phyloP scores from a whole-genome alignment of 768 basidiomycete species.

The Auriscalpium vulgare region DNA sequence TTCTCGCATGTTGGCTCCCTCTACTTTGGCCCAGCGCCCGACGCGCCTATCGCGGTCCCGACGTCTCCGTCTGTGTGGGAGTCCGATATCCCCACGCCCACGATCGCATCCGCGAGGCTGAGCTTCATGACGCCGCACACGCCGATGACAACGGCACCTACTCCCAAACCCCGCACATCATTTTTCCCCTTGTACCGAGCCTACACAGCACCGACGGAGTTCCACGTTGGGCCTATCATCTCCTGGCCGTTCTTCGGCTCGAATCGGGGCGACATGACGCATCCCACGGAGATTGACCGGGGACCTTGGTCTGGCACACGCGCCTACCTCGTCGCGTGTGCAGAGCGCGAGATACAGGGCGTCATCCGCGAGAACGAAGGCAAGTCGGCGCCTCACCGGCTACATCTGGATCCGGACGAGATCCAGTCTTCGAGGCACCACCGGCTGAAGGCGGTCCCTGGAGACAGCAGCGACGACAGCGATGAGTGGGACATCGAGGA shows the following conservation, averaged over 20 bases:
- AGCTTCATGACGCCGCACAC: conserved; percentile 4
- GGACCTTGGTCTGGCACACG: conserved; percentile 64
- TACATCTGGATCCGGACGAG: conserved; percentile 79
- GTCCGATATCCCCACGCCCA: conserved; percentile 20
- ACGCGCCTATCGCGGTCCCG: background rate
- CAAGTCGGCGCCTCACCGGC: conserved; percentile 61
- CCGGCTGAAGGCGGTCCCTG: conserved; percentile 55
- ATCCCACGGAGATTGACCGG: conserved; percentile 66
- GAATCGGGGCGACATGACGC: conserved; percentile 62
- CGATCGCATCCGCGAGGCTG: conserved; percentile 10
- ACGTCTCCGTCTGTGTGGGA: conserved; percentile 12
- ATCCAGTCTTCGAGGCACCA: conserved; percentile 66
- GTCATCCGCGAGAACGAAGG: conserved; percentile 76
- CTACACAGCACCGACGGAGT: conserved; percentile 24
- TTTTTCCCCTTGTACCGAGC: background rate
- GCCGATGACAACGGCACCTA: background rate
- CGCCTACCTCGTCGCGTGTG: conserved; percentile 59
- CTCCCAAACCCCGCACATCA: background rate
- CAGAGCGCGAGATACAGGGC: conserved; percentile 62
- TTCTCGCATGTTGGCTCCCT: conserved; percentile 73
- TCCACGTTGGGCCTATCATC: conserved; percentile 72
- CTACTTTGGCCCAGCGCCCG: conserved; percentile 39
- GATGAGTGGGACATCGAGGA: conserved; percentile 76
- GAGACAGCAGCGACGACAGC: conserved; percentile 66
- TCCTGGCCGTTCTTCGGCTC: conserved; percentile 91